Evolutionary conservation across 768 basidiomycete genomes (phyloP).

Genomic region (Clavulina sp.): DNA sequence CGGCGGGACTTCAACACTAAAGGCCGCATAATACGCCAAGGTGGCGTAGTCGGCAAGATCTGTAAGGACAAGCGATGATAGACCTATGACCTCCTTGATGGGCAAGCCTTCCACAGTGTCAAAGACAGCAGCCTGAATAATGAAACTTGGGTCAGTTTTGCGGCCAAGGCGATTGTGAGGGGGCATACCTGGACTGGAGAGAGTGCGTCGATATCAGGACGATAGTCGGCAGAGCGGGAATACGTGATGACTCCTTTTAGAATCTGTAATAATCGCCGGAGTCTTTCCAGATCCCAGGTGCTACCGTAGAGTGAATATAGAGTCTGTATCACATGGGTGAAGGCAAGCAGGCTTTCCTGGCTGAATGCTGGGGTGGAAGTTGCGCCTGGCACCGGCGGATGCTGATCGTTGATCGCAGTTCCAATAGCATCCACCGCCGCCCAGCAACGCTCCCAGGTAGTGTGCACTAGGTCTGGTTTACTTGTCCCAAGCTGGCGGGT

Average conservation of each 20-base stretch:
- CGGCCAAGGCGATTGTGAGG: neutral
- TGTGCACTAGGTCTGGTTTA: conserved; percentile 24
- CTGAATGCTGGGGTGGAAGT: conserved; percentile 34
- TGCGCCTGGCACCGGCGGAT: conserved; percentile 3
- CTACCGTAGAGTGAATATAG: conserved; percentile 31
- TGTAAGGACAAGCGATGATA: conserved; percentile 55
- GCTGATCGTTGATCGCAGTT: conserved; percentile 20
- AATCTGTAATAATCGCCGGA: conserved; percentile 55
- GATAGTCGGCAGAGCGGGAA: conserved; percentile 63
- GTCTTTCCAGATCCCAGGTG: conserved; percentile 50
- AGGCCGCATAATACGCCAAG: conserved; percentile 72
- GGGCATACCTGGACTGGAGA: conserved; percentile 55
- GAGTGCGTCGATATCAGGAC: conserved; percentile 71
- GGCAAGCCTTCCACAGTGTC: conserved; percentile 46
- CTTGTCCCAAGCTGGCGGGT: conserved; percentile 19
- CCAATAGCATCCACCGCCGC: conserved; percentile 49
- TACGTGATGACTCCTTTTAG: conserved; percentile 64
- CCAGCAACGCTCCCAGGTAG: conserved; percentile 51
- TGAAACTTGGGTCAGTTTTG: neutral
- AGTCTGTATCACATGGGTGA: conserved; percentile 52
- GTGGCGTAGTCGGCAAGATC: conserved; percentile 77
- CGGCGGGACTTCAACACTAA: conserved; percentile 30
- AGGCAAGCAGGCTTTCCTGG: conserved; percentile 74
- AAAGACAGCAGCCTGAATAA: conserved; percentile 46
- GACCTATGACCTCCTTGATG: conserved; percentile 44